Base-by-base conservation (phyloP, 208 protist species). In the Leishmania gerbilli region DNA sequence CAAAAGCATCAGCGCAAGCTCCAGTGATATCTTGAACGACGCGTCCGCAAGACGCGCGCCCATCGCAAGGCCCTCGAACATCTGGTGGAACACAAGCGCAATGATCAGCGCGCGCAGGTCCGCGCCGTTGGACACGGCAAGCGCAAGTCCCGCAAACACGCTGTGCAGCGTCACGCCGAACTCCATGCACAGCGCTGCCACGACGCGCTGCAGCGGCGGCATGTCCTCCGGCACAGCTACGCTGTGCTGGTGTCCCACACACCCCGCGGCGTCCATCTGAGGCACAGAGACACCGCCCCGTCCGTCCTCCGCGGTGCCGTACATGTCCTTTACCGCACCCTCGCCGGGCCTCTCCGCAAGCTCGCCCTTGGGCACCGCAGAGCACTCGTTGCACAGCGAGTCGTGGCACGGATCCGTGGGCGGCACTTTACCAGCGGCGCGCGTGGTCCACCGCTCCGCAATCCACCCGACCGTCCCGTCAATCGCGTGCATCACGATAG, bases 161-260 rank as follows among this genome's bases (percentile, higher is more conserved):
- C 88, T 92, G 88, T 95, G 92, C 65, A 93, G 79, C 58, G 90
- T 90, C 42, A 93, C 80, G 15, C 89, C 90, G 56, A 95, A 90
- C 81, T 92, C 90, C 90, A 95, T 90, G 74, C 89, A 89, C 71
- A 93, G 9, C 24, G 90, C 90, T 3, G 91, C 84, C 1, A 91
- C 74, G 27, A 84, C 53, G 49, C 82, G 81, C 78, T 83, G 84
- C 49, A 77, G 55, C 2, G 5, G 17, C 4, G 77, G 68, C 62
- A 79, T 76, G 74, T 85, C 71, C 9, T 72, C 74, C 31, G 84
- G 76, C 37, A 80, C 69, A 15, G 68, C 55, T 2, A 79, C 58
- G 27, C 75, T 60, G 72, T 89, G 86, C 53, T 71, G 53, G 75
- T 88, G 85, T 0, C 85, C 86, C 34, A 55, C 55, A 49, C 60